phyloP scores from a whole-genome alignment of 2,329 filamentous ascomycete genomes.

The Tolypocladium endophyticum region DNA sequence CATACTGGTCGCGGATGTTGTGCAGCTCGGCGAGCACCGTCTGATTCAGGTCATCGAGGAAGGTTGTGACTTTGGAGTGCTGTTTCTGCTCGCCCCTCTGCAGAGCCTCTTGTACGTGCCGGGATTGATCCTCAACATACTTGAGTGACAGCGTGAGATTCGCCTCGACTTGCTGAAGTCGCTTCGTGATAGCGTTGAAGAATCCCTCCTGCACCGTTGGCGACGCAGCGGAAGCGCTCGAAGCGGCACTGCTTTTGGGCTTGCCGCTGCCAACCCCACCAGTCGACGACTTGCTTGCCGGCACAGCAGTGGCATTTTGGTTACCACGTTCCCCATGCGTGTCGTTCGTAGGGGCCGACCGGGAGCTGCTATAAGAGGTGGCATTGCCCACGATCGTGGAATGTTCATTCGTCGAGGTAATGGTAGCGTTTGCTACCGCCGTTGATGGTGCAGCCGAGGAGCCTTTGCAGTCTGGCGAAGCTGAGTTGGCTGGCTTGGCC shows the following conservation, averaged over 20 bases:
- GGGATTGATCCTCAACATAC: constrained; percentile 94
- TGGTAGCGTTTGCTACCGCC: not conserved
- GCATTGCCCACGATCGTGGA: not conserved
- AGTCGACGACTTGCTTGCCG: constrained; percentile 1
- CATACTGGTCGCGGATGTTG: constrained; percentile 74
- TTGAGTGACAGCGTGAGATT: constrained; percentile 89
- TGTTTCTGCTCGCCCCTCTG: constrained; percentile 81
- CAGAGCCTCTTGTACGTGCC: constrained; percentile 78
- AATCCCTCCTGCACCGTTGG: constrained; percentile 95
- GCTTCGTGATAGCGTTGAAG: constrained; percentile 93
- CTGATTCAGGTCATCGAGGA: constrained; percentile 74
- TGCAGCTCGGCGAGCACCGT: constrained; percentile 77
- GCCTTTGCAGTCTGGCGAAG: not conserved
- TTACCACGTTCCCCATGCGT: constrained; percentile 1
- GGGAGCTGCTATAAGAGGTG: not conserved
- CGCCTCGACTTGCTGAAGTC: constrained; percentile 78
- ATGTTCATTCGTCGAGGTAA: not conserved
- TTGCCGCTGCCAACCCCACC: constrained; percentile 12
- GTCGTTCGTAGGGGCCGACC: not conserved
- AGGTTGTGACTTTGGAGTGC: constrained; percentile 68
- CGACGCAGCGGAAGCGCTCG: constrained; percentile 24
- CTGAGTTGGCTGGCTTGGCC: not conserved
- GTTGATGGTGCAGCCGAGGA: not conserved
- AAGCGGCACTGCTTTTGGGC: constrained; percentile 16
- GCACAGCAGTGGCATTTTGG: not conserved